Base-by-base conservation (phyloP, 2,329 filamentous ascomycete genomes). In the Trichophyton simii region DNA sequence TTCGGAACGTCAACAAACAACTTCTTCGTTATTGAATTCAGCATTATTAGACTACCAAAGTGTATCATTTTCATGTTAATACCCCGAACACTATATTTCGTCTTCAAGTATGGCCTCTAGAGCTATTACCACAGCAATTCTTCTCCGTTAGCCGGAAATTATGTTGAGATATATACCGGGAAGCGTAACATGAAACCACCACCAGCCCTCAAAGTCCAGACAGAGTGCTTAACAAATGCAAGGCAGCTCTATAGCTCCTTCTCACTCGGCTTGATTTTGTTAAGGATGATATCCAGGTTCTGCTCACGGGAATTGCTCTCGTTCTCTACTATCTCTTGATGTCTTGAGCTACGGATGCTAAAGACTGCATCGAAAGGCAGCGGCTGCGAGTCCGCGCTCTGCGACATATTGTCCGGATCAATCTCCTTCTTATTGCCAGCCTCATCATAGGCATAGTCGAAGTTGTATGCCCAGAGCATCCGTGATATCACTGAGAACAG, bases 401-500 rank as follows among this genome's bases (percentile, higher is more conserved):
- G 63, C 0, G 60, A 66, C 50, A 71, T 67, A 34, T 65, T 63
- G 31, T 64, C 63, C 48, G 69, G 66, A 20, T 70, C 66, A 1
- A 72, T 64, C 1, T 63, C 34, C 8, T 62, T 61, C 3, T 50
- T 58, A 38, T 75, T 73, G 3, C 66, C 67, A 20, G 63, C 52
- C 8, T 60, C 25, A 11, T 61, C 59, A 2, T 48, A 48, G 44
- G 50, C 62, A n/a, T 60, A 28, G 3, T 46, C 50, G 20, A 70
- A 64, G 48, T 68, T 60, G 57, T 66, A 71, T 2, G 59, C 67
- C 60, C 81, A 75, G 62, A 84, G 79, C 77, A 84, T 80, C 36
- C 81, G 72, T 0, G 80, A 78, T 62, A 84, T 80, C n/a, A 81
- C 82, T 63, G 83, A 80, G 66, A 82, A 66, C 71, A 78, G 59